Conservation (phyloP, 768 basidiomycete species). For the Sutorius australiensis region DNA sequence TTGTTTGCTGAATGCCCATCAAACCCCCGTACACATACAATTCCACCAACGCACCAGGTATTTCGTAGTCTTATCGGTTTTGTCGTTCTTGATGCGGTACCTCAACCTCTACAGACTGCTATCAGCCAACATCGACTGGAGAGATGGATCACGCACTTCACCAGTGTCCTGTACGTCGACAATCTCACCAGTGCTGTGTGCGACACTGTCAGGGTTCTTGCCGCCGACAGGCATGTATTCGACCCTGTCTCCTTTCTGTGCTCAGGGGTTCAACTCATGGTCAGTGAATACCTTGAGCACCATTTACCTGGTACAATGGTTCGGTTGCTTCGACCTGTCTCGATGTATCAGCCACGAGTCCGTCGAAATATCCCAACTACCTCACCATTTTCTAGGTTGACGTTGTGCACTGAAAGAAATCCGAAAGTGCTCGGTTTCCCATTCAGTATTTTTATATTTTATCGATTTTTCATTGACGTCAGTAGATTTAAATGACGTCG, state of each 20-base stretch:
- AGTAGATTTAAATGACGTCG: conserved; percentile 13
- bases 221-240: conserved; percentile 45
- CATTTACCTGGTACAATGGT: conserved; percentile 23
- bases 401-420: neutral
- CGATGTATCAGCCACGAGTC: conserved; percentile 1
- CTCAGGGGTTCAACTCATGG: neutral
- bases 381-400: conserved; percentile 17
- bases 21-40: no score
- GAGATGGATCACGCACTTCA: conserved; percentile 25
- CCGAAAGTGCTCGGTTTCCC: neutral
- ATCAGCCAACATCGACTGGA: neutral
- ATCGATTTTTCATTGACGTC: conserved; percentile 6
- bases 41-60: conserved; percentile 30
- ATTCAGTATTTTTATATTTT: conserved; percentile 13
- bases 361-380: neutral
- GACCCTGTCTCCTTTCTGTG: conserved; percentile 38
- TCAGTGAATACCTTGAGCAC: accelerated
- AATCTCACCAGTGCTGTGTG: conserved; percentile 37
- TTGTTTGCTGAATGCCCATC: conserved; percentile 30
- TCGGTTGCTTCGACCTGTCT: conserved; percentile 18
- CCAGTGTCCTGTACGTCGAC: conserved; percentile 32
- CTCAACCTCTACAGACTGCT: conserved; percentile 24
- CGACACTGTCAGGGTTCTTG: conserved; percentile 32
- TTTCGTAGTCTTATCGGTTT: conserved; percentile 39
- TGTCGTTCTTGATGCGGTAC: conserved; percentile 41